Evolutionary conservation across 148 eudicot genomes (phyloP).

Genomic region (Rhododendron mucronatum): DNA sequence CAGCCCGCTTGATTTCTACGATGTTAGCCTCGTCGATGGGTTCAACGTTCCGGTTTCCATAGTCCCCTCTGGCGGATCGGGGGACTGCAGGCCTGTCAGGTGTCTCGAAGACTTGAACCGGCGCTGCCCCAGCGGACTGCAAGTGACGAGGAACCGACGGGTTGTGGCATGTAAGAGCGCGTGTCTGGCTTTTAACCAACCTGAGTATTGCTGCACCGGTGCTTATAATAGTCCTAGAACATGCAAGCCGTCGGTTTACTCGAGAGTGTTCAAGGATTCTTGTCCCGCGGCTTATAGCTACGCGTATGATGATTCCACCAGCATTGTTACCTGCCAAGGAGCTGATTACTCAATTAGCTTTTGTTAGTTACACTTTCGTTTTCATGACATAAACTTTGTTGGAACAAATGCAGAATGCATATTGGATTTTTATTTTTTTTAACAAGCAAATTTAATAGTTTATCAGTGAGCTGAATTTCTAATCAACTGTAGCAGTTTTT

Average conservation of each 20-base stretch:
- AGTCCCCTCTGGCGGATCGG: slow-evolving; percentile 23
- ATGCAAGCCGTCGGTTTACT: slow-evolving; percentile 27
- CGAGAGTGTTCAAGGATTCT: slow-evolving; percentile 24
- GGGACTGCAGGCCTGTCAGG: slow-evolving; percentile 18
- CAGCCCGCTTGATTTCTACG: slow-evolving; percentile 31
- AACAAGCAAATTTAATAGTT: not conserved
- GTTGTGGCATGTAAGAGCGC: slow-evolving; percentile 32
- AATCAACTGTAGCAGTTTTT: not conserved
- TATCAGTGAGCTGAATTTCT: not conserved
- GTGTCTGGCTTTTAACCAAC: slow-evolving; percentile 24
- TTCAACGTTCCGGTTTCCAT: slow-evolving; percentile 24
- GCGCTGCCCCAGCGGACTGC: slow-evolving; percentile 19
- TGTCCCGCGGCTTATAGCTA: slow-evolving; percentile 37
- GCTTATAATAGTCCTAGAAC: slow-evolving; percentile 16
- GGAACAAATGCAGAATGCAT: not conserved
- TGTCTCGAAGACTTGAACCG: slow-evolving; percentile 23
- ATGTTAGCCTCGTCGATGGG: slow-evolving; percentile 41
- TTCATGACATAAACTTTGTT: not conserved
- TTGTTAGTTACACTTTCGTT: slow-evolving; percentile 4
- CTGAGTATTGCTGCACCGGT: slow-evolving; percentile 30
- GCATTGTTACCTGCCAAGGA: slow-evolving; percentile 32
- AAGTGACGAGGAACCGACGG: not conserved
- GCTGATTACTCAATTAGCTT: slow-evolving; percentile 32
- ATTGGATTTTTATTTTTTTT: not conserved
- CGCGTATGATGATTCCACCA: slow-evolving; percentile 33